Evolutionary conservation across 108 stramenopile species (phyloP).

Genomic region (Discostella stelligeroides): DNA sequence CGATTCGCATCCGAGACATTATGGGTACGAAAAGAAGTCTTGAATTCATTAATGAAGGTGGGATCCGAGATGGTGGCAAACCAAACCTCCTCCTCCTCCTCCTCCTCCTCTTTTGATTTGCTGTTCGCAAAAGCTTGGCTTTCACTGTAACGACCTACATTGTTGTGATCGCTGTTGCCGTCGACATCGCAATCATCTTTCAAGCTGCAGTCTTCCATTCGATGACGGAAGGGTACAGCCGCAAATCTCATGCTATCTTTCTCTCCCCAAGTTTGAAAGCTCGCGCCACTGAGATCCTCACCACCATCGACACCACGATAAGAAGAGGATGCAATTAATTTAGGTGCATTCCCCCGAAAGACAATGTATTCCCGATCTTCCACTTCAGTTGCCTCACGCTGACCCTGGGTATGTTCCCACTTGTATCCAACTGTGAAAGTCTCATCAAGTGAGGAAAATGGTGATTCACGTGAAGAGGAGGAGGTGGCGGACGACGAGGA

Average conservation of each 20-base stretch:
- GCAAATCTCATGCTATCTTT: conserved; percentile 83
- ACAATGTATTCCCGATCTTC: conserved; percentile 84
- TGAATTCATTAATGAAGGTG: conserved; percentile 22
- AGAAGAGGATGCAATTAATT: conserved; percentile 17
- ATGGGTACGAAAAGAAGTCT: too few relatives aligned
- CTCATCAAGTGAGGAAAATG: too few relatives aligned
- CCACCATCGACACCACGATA: conserved; percentile 40
- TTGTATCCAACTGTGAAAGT: conserved; percentile 26
- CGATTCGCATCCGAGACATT: conserved; percentile 32
- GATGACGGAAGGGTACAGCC: conserved; percentile 72
- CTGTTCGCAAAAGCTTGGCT: conserved; percentile 19
- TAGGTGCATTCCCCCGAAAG: conserved; percentile 81
- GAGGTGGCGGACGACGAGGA: conserved; percentile 8
- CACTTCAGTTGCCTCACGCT: conserved; percentile 57
- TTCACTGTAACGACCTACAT: conserved; percentile 9
- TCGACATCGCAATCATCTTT: conserved; percentile 18
- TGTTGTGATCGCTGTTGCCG: conserved; percentile 13
- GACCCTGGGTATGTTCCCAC: conserved; percentile 60
- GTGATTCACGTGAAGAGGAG: too few relatives aligned
- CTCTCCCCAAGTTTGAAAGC: conserved; percentile 90
- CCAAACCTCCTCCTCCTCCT: too few relatives aligned
- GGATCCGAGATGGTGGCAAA: conserved; percentile 80
- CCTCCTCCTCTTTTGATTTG: too few relatives aligned
- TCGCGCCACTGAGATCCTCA: conserved; percentile 54
- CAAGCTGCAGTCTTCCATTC: conserved; percentile 17